These are phyloP conservation scores for Cornus suecica DNA, from an alignment of 148 eudicot genomes.

Conservation along the genomic window DNA sequence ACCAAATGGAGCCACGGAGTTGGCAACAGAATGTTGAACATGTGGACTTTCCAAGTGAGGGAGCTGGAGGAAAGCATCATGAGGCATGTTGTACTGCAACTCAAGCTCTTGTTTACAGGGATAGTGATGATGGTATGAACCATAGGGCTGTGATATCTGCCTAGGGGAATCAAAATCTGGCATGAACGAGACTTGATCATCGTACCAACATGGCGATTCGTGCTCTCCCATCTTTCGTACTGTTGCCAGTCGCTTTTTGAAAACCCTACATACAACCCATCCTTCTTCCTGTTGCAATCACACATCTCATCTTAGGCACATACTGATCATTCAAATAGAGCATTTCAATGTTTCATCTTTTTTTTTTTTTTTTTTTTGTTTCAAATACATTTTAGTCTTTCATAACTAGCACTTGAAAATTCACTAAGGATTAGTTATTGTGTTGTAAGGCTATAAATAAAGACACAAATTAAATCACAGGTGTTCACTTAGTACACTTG, in stretches of 20 bases:
- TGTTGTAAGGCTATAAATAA: neutral
- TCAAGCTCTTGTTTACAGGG: conserved; percentile 64
- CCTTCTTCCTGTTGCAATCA: conserved; percentile 75
- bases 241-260: conserved; percentile 69
- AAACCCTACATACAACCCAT: conserved; percentile 86
- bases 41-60: conserved; percentile 71
- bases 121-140: conserved; percentile 31
- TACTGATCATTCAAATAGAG: too few species aligned
- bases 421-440: too few species aligned
- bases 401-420: too few species aligned
- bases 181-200: conserved; percentile 73
- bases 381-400: too few species aligned
- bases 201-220: conserved; percentile 62
- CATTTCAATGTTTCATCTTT: too few species aligned
- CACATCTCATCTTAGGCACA: neutral
- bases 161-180: conserved; percentile 62
- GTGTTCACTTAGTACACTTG: neutral
- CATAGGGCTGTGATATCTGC: conserved; percentile 37
- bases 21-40: conserved; percentile 25
- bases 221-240: conserved; percentile 45
- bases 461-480: neutral
- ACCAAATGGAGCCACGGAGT: conserved; percentile 29
- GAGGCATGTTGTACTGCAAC: conserved; percentile 39
- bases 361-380: too few species aligned
- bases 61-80: conserved; percentile 55